Evolutionary conservation across 148 eudicot species (phyloP).

Genomic region (Agrostemma githago): DNA sequence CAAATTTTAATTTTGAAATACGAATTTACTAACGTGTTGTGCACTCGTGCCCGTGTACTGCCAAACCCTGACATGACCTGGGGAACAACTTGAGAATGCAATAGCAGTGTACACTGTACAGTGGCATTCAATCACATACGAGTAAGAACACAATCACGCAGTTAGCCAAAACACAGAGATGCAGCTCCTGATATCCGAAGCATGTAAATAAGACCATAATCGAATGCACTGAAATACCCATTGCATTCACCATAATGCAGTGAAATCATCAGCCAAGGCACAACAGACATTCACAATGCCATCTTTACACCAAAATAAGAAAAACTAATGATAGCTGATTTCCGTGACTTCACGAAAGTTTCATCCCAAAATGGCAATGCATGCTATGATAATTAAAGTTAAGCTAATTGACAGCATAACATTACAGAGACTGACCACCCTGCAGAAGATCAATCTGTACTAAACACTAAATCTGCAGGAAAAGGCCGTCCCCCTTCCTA

Average conservation of each 20-base stretch:
- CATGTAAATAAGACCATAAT: not conserved
- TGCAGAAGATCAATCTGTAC: constrained; percentile 1
- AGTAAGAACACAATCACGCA: too few species aligned
- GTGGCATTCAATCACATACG: too few species aligned
- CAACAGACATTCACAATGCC: not conserved
- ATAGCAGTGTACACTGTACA: too few species aligned
- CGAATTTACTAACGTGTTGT: too few species aligned
- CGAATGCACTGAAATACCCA: not conserved
- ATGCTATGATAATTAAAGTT: not conserved
- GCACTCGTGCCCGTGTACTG: too few species aligned
- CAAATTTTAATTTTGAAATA: too few species aligned
- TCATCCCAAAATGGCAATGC: not conserved
- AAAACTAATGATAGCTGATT: not conserved
- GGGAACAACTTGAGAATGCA: too few species aligned
- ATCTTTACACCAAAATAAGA: not conserved
- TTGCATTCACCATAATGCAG: not conserved
- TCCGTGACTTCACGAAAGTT: not conserved
- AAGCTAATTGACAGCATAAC: constrained; percentile 1
- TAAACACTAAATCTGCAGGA: not conserved
- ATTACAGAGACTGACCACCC: not conserved
- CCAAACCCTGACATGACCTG: too few species aligned
- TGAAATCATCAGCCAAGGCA: not conserved
- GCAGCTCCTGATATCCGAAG: not conserved
- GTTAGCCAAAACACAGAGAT: too few species aligned
- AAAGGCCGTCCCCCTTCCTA: not conserved